Conservation (phyloP, 306 rosid species). For the Abrus precatorius region DNA sequence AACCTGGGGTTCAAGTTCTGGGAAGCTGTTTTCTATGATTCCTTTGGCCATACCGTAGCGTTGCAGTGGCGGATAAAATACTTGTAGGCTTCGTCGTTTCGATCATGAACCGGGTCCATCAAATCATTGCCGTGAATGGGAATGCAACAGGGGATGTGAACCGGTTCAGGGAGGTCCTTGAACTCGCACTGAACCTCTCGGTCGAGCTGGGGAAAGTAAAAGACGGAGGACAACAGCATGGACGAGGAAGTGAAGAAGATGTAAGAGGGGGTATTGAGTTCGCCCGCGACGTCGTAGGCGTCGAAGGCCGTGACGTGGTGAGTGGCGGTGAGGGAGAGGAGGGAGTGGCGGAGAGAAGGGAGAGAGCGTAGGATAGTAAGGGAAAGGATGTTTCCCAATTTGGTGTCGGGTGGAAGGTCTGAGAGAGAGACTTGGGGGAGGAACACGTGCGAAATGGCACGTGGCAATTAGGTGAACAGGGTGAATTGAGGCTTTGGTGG, state of each 20-base stretch:
- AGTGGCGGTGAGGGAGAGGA: background rate
- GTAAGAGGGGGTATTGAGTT: constrained; percentile 53
- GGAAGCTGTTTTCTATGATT: constrained; percentile 61
- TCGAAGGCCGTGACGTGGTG: constrained; percentile 49
- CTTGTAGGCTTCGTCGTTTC: constrained; percentile 66
- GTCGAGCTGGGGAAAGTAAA: constrained; percentile 58
- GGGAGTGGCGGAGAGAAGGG: background rate
- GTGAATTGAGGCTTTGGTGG: constrained; percentile 61
- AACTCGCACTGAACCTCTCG: constrained; percentile 58
- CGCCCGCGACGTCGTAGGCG: constrained; percentile 62
- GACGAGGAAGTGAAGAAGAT: constrained; percentile 66
- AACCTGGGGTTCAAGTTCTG: constrained; percentile 66
- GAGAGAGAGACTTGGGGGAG: constrained; percentile 38
- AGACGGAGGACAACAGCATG: constrained; percentile 51
- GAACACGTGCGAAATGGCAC: constrained; percentile 47
- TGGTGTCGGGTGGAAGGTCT: constrained; percentile 10
- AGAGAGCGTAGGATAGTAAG: constrained; percentile 51
- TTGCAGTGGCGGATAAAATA: constrained; percentile 57
- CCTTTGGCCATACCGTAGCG: constrained; percentile 60
- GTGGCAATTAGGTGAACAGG: constrained; percentile 51
- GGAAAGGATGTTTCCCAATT: constrained; percentile 45
- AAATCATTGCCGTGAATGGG: constrained; percentile 63
- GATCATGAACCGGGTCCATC: constrained; percentile 67
- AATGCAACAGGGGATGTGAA: constrained; percentile 62
- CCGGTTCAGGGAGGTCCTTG: constrained; percentile 54